Conservation (phyloP, 108 stramenopile species). For the Discostella pseudostelligera region DNA sequence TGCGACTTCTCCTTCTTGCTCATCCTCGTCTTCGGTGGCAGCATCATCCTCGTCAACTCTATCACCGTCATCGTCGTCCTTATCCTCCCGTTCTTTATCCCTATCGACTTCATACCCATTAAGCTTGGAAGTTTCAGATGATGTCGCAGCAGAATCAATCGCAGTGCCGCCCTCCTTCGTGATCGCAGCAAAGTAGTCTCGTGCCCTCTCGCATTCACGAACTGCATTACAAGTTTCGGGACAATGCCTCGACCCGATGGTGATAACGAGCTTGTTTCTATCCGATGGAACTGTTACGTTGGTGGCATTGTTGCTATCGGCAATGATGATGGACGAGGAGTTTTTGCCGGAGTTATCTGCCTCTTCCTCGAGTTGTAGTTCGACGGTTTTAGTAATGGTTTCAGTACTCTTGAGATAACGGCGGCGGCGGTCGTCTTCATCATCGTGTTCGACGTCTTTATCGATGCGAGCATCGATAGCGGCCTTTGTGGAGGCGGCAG, state of each 20-base stretch:
- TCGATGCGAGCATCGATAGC: too few species aligned
- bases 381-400: too few species aligned
- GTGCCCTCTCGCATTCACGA: slow-evolving; percentile 11
- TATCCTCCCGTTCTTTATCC: background rate
- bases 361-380: too few species aligned
- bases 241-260: slow-evolving; percentile 3
- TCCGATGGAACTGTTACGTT: background rate
- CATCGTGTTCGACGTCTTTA: too few species aligned
- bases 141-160: background rate
- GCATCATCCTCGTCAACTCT: background rate
- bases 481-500: too few species aligned
- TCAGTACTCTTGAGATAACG: too few species aligned
- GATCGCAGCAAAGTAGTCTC: slow-evolving; percentile 4
- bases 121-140: background rate
- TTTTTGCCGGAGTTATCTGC: background rate
- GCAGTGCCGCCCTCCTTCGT: background rate
- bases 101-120: background rate
- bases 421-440: too few species aligned
- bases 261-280: background rate
- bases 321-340: background rate
- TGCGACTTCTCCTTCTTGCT: background rate
- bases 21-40: background rate
- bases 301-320: background rate
- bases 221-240: slow-evolving; percentile 11
- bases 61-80: background rate